Percentiles rank a stretch among this genome's conserved stretches.
phyloP scores from a whole-genome alignment of 2,329 filamentous ascomycete species.

The Curvularia hawaiiensis region DNA sequence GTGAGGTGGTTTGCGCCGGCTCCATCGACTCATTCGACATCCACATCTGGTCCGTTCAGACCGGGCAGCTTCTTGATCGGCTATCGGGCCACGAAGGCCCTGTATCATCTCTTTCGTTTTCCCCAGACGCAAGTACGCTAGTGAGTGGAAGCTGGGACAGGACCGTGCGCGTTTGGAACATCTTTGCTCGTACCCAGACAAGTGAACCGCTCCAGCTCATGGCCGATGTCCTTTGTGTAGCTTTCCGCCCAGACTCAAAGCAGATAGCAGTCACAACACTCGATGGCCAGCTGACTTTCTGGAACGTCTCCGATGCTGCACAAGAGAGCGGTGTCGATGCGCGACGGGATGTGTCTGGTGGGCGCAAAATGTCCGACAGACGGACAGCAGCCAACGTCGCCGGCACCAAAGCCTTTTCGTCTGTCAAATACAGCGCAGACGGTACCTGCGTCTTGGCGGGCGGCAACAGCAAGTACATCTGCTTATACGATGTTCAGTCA shows the following conservation, averaged over 20 bases:
- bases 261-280: conserved; percentile 91
- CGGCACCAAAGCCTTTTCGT: conserved; percentile 87
- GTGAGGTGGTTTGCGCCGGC: conserved; percentile 93
- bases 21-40: conserved; percentile 97
- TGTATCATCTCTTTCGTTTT: conserved; percentile 85
- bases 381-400: conserved; percentile 88
- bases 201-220: conserved; percentile 93
- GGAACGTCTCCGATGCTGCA: conserved; percentile 85
- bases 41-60: conserved; percentile 98
- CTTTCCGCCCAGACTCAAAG: conserved; percentile 85
- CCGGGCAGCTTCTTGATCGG: conserved; percentile 89
- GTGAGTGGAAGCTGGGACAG: conserved; percentile 96
- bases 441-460: conserved; percentile 88
- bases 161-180: conserved; percentile 93
- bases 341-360: conserved; percentile 89
- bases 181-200: conserved; percentile 92
- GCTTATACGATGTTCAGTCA: conserved; percentile 91
- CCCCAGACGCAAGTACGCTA: conserved; percentile 81
- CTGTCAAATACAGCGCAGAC: conserved; percentile 89
- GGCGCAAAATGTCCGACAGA: conserved; percentile 84
- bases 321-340: conserved; percentile 88
- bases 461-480: conserved; percentile 98
- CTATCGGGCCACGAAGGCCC: conserved; percentile 93
- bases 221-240: conserved; percentile 85
- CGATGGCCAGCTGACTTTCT: conserved; percentile 94